Evolutionary conservation across 1,284 basidiomycete species (phyloP), one percentile per base, ranked within the genome.

Genomic region (Vanrija sp.): DNA sequence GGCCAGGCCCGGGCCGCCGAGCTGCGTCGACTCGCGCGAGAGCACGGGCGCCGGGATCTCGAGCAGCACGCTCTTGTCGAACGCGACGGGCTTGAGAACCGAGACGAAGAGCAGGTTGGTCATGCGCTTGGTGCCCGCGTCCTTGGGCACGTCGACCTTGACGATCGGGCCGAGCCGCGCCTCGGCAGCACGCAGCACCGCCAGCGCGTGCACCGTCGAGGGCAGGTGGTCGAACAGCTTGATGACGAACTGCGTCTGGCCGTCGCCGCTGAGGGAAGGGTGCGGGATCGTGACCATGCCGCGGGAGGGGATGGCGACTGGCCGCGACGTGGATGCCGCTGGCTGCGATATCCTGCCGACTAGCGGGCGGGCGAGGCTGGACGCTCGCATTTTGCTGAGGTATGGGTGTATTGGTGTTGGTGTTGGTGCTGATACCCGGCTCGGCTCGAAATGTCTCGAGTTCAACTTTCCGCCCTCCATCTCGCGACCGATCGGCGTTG

Each of bases 111-210:
- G 51, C 5, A 54, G 45, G 36, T 48, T 43, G 15, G 22, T 23
- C 12, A 48, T 48, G 18, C 49, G 57, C 14, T 54, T 36, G n/a
- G 58, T 59, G 50, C 64, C 67, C 12, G 48, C 53, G 48, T 65
- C 60, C 49, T 61, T 63, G 1, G 59, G 57, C 12, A 68, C 44
- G 7, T 54, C 43, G 16, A 71, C 37, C 10, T 49, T 24, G 20
- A 68, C 23, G 15, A 68, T 49, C 0, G 58, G 47, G 14, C 68
- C 68, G 20, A 67, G 56, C 38, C 61, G 61, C 19, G 49, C 27
- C 54, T 72, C 69, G 15, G 68, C 55, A 1, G 63, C 62, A 41
- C 61, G 58, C 23, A 70, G 44, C 9, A 71, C 61, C 10, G 65
- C 60, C 24, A 66, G 58, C 12, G 61, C 54, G 22, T 71, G 62